Evolutionary conservation across 1,139 yeast genomes (phyloP).

Genomic region (Debaryomyces sp.): DNA sequence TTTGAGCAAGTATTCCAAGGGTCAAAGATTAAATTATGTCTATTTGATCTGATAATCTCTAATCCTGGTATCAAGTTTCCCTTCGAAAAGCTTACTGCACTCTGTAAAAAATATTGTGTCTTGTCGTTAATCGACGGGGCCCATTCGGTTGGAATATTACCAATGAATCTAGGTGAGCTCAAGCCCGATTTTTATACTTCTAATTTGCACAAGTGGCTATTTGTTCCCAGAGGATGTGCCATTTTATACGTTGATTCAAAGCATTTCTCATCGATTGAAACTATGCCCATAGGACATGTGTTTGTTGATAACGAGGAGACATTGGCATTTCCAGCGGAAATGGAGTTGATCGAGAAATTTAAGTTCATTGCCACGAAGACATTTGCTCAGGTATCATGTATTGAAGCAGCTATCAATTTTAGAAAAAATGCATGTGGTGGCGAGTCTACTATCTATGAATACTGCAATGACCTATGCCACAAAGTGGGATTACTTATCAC

Average conservation of each 20-base stretch:
- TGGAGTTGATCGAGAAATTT: conserved; percentile 42
- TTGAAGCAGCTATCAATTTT: conserved; percentile 50
- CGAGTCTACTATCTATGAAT: conserved; percentile 51
- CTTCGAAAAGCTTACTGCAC: conserved; percentile 47
- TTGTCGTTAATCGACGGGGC: conserved; percentile 73
- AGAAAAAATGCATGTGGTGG: conserved; percentile 63
- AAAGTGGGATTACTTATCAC: conserved; percentile 42
- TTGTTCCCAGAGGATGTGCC: conserved; percentile 60
- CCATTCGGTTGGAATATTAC: conserved; percentile 63
- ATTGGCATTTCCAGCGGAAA: conserved; percentile 24
- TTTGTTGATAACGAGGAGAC: conserved; percentile 31
- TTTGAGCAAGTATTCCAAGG: conserved; percentile 36
- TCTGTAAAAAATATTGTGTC: conserved; percentile 51
- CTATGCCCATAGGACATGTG: conserved; percentile 59
- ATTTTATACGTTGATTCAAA: conserved; percentile 58
- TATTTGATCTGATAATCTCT: conserved; percentile 66
- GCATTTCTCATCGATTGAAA: conserved; percentile 54
- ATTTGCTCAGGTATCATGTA: conserved; percentile 27
- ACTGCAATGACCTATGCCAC: conserved; percentile 48
- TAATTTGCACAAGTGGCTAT: conserved; percentile 74
- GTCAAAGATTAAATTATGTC: conserved; percentile 37
- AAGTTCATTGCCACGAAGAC: conserved; percentile 39
- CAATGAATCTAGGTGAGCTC: conserved; percentile 43
- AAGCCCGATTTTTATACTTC: conserved; percentile 65
- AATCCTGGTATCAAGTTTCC: conserved; percentile 68